Conservation (phyloP, 192 early-diverging fungal species). For the Jimgerdemannia lactiflua region DNA sequence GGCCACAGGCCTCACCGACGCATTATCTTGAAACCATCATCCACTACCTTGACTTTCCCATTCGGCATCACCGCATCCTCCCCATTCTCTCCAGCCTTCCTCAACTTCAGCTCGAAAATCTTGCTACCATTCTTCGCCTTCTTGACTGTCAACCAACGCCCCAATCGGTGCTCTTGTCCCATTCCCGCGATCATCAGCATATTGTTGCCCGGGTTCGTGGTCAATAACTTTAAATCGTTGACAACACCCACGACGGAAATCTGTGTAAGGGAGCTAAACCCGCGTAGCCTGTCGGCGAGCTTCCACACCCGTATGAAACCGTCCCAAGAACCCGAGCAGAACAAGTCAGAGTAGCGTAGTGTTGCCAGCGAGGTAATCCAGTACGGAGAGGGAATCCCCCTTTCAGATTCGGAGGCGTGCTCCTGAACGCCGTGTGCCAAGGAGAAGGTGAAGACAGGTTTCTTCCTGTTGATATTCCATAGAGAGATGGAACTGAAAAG, state of each 20-base stretch:
- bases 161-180: slow-evolving; percentile 89
- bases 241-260: slow-evolving; percentile 67
- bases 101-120: slow-evolving; percentile 59
- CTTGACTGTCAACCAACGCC: slow-evolving; percentile 86
- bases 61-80: background rate
- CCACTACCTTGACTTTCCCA: background rate
- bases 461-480: slow-evolving; percentile 92
- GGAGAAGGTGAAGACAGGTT: slow-evolving; percentile 79
- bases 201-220: slow-evolving; percentile 30
- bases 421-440: slow-evolving; percentile 71
- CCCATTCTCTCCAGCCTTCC: slow-evolving; percentile 6
- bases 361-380: slow-evolving; percentile 91
- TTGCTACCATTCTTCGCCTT: slow-evolving; percentile 72
- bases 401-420: slow-evolving; percentile 41
- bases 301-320: slow-evolving; percentile 90
- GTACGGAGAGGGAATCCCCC: slow-evolving; percentile 47
- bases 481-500: slow-evolving; percentile 76
- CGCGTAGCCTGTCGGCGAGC: slow-evolving; percentile 61
- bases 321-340: slow-evolving; percentile 88
- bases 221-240: slow-evolving; percentile 44
- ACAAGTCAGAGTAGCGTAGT: slow-evolving; percentile 83
- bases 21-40: background rate
- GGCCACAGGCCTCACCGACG: background rate
- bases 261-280: slow-evolving; percentile 53
- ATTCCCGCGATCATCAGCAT: slow-evolving; percentile 64